A percentile compares a stretch with the other conserved stretches of the same genome.
These are phyloP conservation scores for Lepiota brunneoincarnata DNA, from an alignment of 768 basidiomycete genomes.

Conservation along the genomic window DNA sequence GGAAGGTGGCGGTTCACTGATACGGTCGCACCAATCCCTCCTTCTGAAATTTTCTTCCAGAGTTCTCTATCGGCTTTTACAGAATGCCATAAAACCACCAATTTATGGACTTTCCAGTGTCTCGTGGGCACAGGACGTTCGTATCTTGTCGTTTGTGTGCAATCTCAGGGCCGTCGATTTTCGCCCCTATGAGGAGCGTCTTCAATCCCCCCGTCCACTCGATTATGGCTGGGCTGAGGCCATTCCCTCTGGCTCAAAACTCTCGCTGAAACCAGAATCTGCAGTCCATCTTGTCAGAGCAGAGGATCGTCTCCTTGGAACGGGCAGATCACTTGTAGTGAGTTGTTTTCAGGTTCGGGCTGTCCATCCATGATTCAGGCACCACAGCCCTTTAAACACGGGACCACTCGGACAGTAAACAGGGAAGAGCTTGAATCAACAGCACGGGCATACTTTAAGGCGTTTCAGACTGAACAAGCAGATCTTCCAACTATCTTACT, in stretches of 20 bases:
- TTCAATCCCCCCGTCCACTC: conserved; percentile 22
- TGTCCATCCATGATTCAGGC: not conserved
- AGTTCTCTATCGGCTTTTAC: conserved; percentile 21
- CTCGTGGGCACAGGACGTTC: conserved; percentile 20
- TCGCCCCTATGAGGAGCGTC: conserved; percentile 18
- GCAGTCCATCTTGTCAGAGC: conserved; percentile 22
- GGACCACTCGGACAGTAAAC: conserved; percentile 20
- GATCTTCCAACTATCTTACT: conserved; percentile 41
- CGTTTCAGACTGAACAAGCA: conserved; percentile 3
- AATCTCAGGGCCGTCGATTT: conserved; percentile 24
- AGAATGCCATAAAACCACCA: conserved; percentile 15
- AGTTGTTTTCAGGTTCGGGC: not conserved
- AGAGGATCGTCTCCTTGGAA: conserved; percentile 18
- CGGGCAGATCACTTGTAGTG: conserved; percentile 14
- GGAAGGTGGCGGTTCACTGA: conserved; percentile 33
- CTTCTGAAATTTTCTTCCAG: conserved; percentile 10
- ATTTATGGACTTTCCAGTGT: conserved; percentile 20
- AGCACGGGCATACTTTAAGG: conserved; percentile 22
- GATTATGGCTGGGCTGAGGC: conserved; percentile 38
- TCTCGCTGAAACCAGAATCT: conserved; percentile 14
- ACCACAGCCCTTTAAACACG: conserved; percentile 27
- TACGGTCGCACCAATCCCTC: not conserved
- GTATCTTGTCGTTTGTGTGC: conserved; percentile 24
- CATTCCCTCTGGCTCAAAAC: conserved; percentile 9
- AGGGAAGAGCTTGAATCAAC: conserved; percentile 15